Evolutionary conservation across 345 rosid species (phyloP), one percentile per base, ranked within the genome.

Genomic region (Boechera divaricarpa): DNA sequence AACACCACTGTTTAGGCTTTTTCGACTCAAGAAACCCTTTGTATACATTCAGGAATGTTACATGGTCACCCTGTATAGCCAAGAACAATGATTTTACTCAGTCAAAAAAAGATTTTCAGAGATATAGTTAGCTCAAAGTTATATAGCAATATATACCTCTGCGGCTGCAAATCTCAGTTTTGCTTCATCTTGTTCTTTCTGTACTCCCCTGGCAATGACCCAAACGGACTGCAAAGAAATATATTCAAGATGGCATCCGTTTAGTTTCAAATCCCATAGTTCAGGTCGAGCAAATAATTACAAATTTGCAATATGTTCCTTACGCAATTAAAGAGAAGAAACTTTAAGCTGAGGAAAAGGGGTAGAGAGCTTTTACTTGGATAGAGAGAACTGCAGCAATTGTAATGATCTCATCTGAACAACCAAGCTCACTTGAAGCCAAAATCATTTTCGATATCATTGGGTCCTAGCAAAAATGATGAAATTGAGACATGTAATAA

Each of bases 131-230:
- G 53, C 38, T 53, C 62, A 51, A 60, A 62, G 60, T 49, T 72
- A 24, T 48, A 36, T 63, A 35, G 29, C 15, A 60, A 52, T 26
- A 52, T 63, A 60, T 79, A 95, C 98, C 98, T 92, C 99, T 0
- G 97, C 98, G 56, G 98, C 98, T 67, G 98, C 99, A 85, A 91
- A 95, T 85, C 97, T 87, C 86, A 92, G 75, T 82, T 88, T 91
- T 58, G 92, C 97, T 79, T 95, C 98, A 75, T 92, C 99, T 57
- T 88, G 82, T 70, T 95, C 97, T 87, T 75, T 92, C 55, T 91
- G 94, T 63, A 82, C 83, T 73, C 95, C 95, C 77, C 93, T 79
- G 44, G 80, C 83, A 83, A 88, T 85, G 83, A 88, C 84, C 99
- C 99, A 95, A 79, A 95, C 86, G 41, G 98, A 92, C 98, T 94